These are phyloP conservation scores for Elaeis oleifera DNA, from an alignment of 202 grass and related monocot genomes.

Conservation along the genomic window DNA sequence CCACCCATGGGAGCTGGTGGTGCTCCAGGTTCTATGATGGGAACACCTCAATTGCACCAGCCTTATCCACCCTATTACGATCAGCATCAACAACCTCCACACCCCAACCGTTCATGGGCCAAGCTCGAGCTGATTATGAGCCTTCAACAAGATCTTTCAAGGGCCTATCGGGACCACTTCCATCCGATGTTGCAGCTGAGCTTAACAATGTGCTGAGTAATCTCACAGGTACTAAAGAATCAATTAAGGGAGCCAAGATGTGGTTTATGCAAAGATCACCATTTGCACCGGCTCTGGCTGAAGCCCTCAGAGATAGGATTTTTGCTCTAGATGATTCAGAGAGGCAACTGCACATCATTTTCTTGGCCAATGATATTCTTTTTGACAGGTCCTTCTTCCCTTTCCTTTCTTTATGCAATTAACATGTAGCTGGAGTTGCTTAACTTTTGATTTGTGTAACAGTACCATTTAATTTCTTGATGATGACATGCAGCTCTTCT, in stretches of 20 bases:
- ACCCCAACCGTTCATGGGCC: conserved; percentile 37
- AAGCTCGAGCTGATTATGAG: conserved; percentile 45
- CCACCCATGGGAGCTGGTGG: conserved; percentile 34
- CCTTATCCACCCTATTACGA: conserved; percentile 64
- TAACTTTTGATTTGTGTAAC: background rate
- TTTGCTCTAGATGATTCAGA: conserved; percentile 79
- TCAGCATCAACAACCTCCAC: conserved; percentile 33
- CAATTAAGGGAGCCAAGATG: conserved; percentile 82
- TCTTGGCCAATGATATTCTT: conserved; percentile 94
- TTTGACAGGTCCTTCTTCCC: conserved; percentile 59
- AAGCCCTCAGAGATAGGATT: conserved; percentile 70
- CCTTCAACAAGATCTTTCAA: conserved; percentile 41
- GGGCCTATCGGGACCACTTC: conserved; percentile 68
- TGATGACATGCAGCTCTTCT: no score
- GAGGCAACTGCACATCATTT: conserved; percentile 90
- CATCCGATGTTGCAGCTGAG: conserved; percentile 71
- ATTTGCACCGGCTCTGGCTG: conserved; percentile 63
- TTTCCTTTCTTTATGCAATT: background rate
- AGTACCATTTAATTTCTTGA: no score
- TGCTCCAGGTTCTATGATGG: conserved; percentile 31
- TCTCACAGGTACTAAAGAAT: conserved; percentile 87
- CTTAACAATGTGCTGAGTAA: conserved; percentile 52
- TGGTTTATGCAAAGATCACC: conserved; percentile 88
- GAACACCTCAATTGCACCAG: conserved; percentile 52
- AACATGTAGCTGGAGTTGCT: background rate